Base-by-base conservation (phyloP, 2,329 filamentous ascomycete species). In the Aspergillus persii region DNA sequence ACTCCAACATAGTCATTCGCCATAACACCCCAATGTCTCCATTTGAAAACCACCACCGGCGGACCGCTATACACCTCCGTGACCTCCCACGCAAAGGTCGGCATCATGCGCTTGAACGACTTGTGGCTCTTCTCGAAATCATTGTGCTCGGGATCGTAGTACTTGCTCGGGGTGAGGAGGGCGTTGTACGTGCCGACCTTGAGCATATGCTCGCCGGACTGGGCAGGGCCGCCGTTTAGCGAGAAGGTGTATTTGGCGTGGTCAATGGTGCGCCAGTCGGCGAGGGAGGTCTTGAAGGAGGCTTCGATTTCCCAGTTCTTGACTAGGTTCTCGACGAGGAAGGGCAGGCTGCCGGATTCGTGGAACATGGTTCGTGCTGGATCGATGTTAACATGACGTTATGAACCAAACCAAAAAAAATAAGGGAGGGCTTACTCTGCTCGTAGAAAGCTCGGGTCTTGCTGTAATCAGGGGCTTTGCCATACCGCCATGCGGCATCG, bases 241-340 rank as follows among this genome's bases (percentile, higher is more conserved):
- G 84, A 81, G 68, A 89, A 89, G 2, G 77, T 81, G 77, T 89
- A 89, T 31, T 81, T 82, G 6, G 76, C 69, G 3, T 76, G 78
- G 70, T 89, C 84, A 64, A 89, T 81, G 2, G 87, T 89, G 50
- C 86, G 81, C 87, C 87, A 89, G 73, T 89, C 84, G 3, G 75
- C 66, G 8, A 89, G 77, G 15, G 79, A 67, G 7, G 81, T 81
- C 75, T 89, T 89, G 81, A 87, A 89, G 0, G 85, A 88, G 0
- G 87, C 87, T 71, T 89, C 87, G 54, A 89, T 83, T 72, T 89
- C 87, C 87, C 87, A 89, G 71, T 89, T 89, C 77, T 89, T 89
- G 69, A 89, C 86, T 1, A 89, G 81, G 68, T 89, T 89, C 71
- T 89, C 83, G 44, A 89, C 86, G 4, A 89, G 80, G 52, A 81